Conservation (phyloP, 345 rosid genomes). For the Hevea brasiliensis region DNA sequence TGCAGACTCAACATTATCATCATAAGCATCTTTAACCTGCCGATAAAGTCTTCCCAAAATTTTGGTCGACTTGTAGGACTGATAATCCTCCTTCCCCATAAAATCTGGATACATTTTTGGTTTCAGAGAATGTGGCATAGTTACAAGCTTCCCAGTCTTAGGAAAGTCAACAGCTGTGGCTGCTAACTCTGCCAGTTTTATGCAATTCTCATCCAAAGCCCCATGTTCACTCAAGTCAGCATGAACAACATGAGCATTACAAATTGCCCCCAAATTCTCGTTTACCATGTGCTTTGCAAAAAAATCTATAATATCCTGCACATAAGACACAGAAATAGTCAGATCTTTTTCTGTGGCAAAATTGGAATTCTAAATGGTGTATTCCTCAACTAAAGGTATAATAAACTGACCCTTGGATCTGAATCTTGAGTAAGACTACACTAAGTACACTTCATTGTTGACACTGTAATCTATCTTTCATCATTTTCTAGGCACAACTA, state of each 20-base stretch:
- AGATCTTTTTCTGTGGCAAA: background rate
- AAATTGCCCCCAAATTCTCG: conserved; percentile 70
- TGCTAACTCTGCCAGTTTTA: conserved; percentile 69
- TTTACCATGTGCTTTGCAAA: conserved; percentile 66
- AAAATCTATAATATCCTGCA: conserved; percentile 77
- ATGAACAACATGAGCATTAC: conserved; percentile 87
- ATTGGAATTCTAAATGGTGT: conserved; percentile 1
- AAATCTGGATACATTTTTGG: conserved; percentile 86
- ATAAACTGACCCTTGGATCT: background rate
- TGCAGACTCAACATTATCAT: conserved; percentile 43
- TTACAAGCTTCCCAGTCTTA: conserved; percentile 76
- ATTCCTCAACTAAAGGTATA: background rate
- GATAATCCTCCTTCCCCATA: conserved; percentile 77
- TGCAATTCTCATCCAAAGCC: conserved; percentile 70
- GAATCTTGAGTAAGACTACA: background rate
- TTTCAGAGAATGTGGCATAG: conserved; percentile 61
- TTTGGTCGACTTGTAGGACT: conserved; percentile 68
- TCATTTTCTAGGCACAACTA: background rate
- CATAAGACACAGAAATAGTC: conserved; percentile 1
- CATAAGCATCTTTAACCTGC: conserved; percentile 54
- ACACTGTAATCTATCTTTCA: background rate
- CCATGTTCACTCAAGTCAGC: conserved; percentile 72
- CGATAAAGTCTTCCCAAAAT: conserved; percentile 80
- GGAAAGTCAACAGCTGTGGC: conserved; percentile 95
- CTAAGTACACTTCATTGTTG: background rate